Evolutionary conservation across 2,329 filamentous ascomycete species (phyloP), one percentile per base, ranked within the genome.

Genomic region (Aulographum hederae): DNA sequence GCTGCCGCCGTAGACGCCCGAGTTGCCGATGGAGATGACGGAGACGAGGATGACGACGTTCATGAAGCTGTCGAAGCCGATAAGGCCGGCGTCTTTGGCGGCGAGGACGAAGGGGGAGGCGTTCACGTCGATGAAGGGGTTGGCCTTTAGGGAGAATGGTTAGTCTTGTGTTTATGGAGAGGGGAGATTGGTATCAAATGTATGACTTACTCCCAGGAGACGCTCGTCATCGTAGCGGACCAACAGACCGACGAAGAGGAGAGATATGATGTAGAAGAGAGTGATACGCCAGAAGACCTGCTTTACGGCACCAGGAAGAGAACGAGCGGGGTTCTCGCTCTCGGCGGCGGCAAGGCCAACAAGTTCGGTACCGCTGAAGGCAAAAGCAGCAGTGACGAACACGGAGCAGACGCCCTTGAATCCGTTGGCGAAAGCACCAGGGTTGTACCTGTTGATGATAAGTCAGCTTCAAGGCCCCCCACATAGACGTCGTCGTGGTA

Each of bases 391-490:
- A 0, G 65, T 69, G 10, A 71, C 65, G 39, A 70, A 70, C 27
- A 75, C 71, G 14, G 68, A 73, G 1, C 69, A 69, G 39, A 77
- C 75, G 1, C 71, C 70, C 25, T 69, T 69, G 13, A 75, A 70
- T 1, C 72, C 72, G 2, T 60, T 65, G 1, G 74, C 70, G 41
- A 77, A 76, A 0, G 72, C 70, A 20, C 63, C 69, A 1, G 63
- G 65, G 2, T 67, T 54, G 34, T 65, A 56, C 63, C 68, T 76
- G 42, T 70, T n/a, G n/a, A n/a, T n/a, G n/a, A n/a, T n/a, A n/a
- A n/a, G n/a, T n/a, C n/a, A n/a, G n/a, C n/a, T n/a, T n/a, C n/a
- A n/a, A n/a, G n/a, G n/a, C n/a, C n/a, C n/a, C n/a, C n/a, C n/a
- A n/a, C n/a, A n/a, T n/a, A n/a, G n/a, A n/a, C n/a, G n/a, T n/a